Percentiles rank a stretch among this genome's conserved stretches.
Conservation (phyloP, 208 protist genomes). For the Spongospora subterranea region DNA sequence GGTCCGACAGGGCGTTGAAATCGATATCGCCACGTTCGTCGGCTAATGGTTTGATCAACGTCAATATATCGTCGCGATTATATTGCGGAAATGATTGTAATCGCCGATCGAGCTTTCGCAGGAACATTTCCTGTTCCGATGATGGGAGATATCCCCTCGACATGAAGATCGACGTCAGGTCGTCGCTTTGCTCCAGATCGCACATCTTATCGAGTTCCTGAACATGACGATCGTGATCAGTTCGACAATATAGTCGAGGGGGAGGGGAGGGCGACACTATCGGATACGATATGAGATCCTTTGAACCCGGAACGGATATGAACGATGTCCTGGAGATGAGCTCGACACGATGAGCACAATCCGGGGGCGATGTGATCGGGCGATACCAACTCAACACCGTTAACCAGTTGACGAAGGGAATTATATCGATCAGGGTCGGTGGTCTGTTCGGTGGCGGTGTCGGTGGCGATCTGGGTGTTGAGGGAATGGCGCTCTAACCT, state of each 20-base stretch:
- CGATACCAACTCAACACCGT: not conserved
- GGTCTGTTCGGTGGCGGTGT: not conserved
- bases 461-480: not conserved
- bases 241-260: not conserved
- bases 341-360: not conserved
- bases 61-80: not conserved
- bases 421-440: not conserved
- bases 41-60: not conserved
- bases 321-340: not conserved
- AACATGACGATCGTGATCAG: not conserved
- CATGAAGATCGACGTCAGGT: not conserved
- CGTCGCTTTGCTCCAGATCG: not conserved
- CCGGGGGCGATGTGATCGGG: not conserved
- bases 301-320: not conserved
- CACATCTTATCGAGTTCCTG: not conserved
- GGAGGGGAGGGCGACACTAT: not conserved
- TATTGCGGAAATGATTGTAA: not conserved
- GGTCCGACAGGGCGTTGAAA: not conserved
- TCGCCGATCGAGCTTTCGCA: not conserved
- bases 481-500: not conserved
- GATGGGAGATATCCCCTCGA: not conserved
- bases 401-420: not conserved
- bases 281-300: not conserved
- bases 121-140: not conserved
- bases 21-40: not conserved